phyloP scores from a whole-genome alignment of 2,329 filamentous ascomycete species.

The Ascochyta fabae region DNA sequence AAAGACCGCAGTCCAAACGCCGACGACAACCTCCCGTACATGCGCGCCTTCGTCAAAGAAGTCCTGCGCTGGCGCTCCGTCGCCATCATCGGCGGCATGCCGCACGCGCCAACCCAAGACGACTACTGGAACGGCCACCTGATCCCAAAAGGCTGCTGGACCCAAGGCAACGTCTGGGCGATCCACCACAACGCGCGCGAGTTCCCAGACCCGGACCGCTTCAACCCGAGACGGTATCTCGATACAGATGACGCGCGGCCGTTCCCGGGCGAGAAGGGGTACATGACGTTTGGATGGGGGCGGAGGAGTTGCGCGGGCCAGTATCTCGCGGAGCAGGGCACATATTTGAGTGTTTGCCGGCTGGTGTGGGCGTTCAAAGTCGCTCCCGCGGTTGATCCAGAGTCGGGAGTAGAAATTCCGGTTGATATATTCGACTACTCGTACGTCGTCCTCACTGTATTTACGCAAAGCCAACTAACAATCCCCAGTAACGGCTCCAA shows the following conservation, averaged over 20 bases:
- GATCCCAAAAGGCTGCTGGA: conserved; percentile 50
- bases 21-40: conserved; percentile 45
- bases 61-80: conserved; percentile 46
- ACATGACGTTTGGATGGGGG: conserved; percentile 63
- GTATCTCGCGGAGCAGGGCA: conserved; percentile 65
- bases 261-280: conserved; percentile 54
- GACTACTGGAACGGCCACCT: conserved; percentile 48
- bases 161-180: conserved; percentile 51
- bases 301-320: conserved; percentile 62
- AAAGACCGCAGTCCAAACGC: conserved; percentile 41
- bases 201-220: conserved; percentile 48
- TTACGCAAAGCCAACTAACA: too few relatives aligned
- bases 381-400: conserved; percentile 46
- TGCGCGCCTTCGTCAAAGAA: conserved; percentile 50
- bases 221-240: conserved; percentile 39
- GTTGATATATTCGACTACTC: conserved; percentile 64
- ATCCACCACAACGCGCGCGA: conserved; percentile 50
- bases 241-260: conserved; percentile 31
- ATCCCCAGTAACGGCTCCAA: conserved; percentile 60
- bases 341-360: conserved; percentile 63
- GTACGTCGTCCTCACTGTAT: conserved; percentile 28
- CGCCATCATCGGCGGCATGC: conserved; percentile 45
- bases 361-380: conserved; percentile 65
- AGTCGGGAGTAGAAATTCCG: conserved; percentile 55
- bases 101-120: conserved; percentile 44